A percentile compares a stretch with the other conserved stretches of the same genome.
Evolutionary conservation across 495 filamentous ascomycete species (phyloP).

Genomic region (Hyphodiscus hymeniophilus): DNA sequence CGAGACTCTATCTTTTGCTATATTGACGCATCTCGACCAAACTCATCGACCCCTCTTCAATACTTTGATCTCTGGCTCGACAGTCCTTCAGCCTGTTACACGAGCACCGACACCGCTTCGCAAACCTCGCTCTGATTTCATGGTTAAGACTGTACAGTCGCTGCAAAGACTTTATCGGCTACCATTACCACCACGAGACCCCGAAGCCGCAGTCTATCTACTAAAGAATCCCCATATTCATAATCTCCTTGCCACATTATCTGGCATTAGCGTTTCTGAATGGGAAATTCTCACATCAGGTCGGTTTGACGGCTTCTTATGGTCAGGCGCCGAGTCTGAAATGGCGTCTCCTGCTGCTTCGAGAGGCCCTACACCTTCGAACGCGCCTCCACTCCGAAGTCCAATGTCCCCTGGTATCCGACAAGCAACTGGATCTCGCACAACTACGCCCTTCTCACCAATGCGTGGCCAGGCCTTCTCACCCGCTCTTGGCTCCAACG

Average conservation of each 20-base stretch:
- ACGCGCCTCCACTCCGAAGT: conserved; percentile 21
- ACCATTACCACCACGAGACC: conserved; percentile 60
- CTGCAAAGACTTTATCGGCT: conserved; percentile 83
- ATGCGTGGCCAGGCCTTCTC: conserved; percentile 27
- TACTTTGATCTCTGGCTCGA: conserved; percentile 63
- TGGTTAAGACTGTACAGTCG: conserved; percentile 63
- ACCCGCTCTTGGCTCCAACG: conserved; percentile 27
- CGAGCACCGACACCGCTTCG: conserved; percentile 48
- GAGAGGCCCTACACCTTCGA: conserved; percentile 44
- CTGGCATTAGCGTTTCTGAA: conserved; percentile 76
- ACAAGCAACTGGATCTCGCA: conserved; percentile 13
- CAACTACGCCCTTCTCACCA: conserved; percentile 21
- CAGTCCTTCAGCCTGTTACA: conserved; percentile 42
- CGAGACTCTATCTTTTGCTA: conserved; percentile 85
- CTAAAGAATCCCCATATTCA: conserved; percentile 76
- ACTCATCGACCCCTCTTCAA: conserved; percentile 72
- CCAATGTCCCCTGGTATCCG: conserved; percentile 18
- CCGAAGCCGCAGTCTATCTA: conserved; percentile 82
- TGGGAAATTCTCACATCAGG: conserved; percentile 97
- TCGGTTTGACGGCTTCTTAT: conserved; percentile 94
- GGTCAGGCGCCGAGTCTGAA: conserved; percentile 76
- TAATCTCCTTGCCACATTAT: conserved; percentile 77
- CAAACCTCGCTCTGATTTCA: conserved; percentile 54
- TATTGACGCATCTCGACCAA: conserved; percentile 74
- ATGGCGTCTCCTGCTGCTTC: conserved; percentile 34